phyloP scores from a whole-genome alignment of 1,139 yeast species.

The Zygosaccharomyces pseudobailii region DNA sequence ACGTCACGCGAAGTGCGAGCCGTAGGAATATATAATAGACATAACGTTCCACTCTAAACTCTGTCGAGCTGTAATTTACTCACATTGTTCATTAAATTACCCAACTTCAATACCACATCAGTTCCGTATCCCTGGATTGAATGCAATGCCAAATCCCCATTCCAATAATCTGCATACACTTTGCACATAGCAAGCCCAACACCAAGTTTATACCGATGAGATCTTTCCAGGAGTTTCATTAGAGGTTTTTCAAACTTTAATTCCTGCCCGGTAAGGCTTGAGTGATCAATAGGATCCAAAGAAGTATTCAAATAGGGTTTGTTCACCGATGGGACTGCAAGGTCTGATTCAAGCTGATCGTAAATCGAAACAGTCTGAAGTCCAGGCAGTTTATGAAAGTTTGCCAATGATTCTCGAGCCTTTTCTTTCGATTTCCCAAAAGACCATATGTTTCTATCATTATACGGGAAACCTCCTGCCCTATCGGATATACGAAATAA shows the following conservation, averaged over 20 bases:
- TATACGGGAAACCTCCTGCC: slow-evolving; percentile 66
- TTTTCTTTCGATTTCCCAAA: slow-evolving; percentile 64
- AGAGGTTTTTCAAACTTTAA: slow-evolving; percentile 40
- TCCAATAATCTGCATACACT: slow-evolving; percentile 94
- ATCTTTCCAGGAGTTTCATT: slow-evolving; percentile 57
- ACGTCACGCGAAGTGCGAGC: background rate
- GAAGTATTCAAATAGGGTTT: slow-evolving; percentile 34
- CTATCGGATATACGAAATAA: slow-evolving; percentile 78
- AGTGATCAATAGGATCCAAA: slow-evolving; percentile 37
- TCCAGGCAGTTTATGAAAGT: slow-evolving; percentile 68
- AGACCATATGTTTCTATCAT: slow-evolving; percentile 62
- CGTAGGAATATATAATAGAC: background rate
- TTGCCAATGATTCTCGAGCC: slow-evolving; percentile 53
- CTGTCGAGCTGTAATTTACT: slow-evolving; percentile 67
- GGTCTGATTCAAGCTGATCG: slow-evolving; percentile 23
- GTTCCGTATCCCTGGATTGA: slow-evolving; percentile 88
- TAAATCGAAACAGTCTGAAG: slow-evolving; percentile 34
- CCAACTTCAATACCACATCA: slow-evolving; percentile 74
- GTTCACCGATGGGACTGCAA: slow-evolving; percentile 4
- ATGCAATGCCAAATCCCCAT: slow-evolving; percentile 76
- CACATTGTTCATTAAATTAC: slow-evolving; percentile 68
- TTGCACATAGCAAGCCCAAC: slow-evolving; percentile 88
- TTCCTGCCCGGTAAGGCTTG: slow-evolving; percentile 24
- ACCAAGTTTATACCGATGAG: slow-evolving; percentile 71
- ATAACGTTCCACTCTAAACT: slow-evolving; percentile 40